Evolutionary conservation across 176 grass and related monocot species (phyloP), one percentile per base, ranked within the genome.

Genomic region (Echinochloa phyllopogon): DNA sequence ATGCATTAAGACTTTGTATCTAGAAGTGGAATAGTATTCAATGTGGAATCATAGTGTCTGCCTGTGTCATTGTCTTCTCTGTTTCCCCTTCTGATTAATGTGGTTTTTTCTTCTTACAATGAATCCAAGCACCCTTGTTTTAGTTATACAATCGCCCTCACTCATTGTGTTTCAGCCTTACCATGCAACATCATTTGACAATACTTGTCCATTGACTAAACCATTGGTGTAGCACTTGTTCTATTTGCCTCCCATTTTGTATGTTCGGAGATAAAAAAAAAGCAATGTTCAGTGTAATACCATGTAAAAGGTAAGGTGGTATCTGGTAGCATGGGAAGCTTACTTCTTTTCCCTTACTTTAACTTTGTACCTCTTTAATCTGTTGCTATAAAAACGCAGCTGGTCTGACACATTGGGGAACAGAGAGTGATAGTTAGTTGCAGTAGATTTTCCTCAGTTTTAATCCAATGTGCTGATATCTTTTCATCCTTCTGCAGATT

Each of bases 401-500:
- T 59, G 45, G 9, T 64, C 62, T 44, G 58, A 74, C 9, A 74
- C 60, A 18, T 24, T 71, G 11, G 70, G 36, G 57, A 53, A 77
- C 11, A 38, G 33, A 68, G 33, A 53, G 8, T 36, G 47, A 12
- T 70, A 40, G 20, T 12, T 74, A 24, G 38, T 13, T 78, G n/a
- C 17, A 21, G 29, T 83, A 36, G 72, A 73, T 4, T 79, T 79
- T n/a, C 25, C 23, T 18, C 4, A 43, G 20, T 87, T 86, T 53
- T 50, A 39, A 52, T 86, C 36, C 24, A 47, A 60, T 14, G 21
- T 23, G 4, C 29, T 76, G 40, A 37, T 23, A 39, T 49, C 16
- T 27, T 78, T 71, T 63, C 5, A 24, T 33, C 17, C 29, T 40
- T 59, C 88, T 87, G 29, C 71, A 99, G 93, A 82, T 99, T 8